Conservation (phyloP, 768 basidiomycete species). For the Agaricus bisporus region DNA sequence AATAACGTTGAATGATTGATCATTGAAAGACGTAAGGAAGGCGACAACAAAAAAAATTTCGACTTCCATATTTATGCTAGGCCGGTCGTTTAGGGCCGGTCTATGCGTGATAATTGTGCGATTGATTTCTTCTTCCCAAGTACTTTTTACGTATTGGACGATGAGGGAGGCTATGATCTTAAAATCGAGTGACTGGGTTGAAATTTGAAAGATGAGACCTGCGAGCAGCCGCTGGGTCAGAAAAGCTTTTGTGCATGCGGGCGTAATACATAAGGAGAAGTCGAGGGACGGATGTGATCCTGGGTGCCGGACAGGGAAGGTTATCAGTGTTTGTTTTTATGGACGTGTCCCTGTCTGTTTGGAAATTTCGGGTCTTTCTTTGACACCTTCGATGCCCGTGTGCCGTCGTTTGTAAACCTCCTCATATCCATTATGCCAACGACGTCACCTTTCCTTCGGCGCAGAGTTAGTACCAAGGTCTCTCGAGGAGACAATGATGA, state of each 20-base stretch:
- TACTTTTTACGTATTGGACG: no score
- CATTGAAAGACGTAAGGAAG: neutral
- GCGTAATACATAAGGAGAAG: no score
- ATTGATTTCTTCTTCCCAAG: no score
- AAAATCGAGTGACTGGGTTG: no score
- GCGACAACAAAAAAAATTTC: neutral
- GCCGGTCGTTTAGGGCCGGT: constrained; percentile 1
- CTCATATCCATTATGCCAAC: constrained; percentile 4
- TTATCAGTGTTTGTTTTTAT: no score
- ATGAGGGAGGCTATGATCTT: no score
- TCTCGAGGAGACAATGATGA: neutral
- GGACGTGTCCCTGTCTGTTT: neutral
- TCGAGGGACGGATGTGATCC: no score
- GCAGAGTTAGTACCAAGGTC: constrained; percentile 14
- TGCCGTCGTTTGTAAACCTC: neutral
- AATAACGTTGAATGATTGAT: neutral
- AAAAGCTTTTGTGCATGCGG: no score
- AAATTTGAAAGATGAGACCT: no score
- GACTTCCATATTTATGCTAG: neutral
- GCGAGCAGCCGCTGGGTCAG: no score
- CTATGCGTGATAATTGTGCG: neutral
- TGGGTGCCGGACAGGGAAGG: no score
- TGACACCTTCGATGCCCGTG: neutral
- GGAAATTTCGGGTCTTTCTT: constrained; percentile 1
- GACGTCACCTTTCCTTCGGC: constrained; percentile 29